These are phyloP conservation scores for Areca catechu DNA, from an alignment of 176 grass and related monocot species.

Conservation along the genomic window DNA sequence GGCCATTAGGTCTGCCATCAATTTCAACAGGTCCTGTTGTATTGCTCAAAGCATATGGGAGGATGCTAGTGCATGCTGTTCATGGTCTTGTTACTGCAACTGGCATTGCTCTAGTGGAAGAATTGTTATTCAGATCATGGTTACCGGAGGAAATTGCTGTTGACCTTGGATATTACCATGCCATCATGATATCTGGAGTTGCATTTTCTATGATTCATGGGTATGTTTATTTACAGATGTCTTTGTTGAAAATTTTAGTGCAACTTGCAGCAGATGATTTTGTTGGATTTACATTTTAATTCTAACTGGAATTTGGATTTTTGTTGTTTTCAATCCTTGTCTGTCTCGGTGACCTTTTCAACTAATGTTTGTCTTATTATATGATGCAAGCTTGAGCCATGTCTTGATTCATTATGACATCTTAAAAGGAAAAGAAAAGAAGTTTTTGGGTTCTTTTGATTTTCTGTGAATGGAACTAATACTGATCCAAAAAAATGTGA, in stretches of 20 bases:
- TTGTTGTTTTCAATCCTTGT: too few relatives aligned
- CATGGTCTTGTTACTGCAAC: slow-evolving; percentile 57
- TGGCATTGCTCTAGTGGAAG: slow-evolving; percentile 74
- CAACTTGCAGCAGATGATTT: too few relatives aligned
- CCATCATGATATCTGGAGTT: slow-evolving; percentile 70
- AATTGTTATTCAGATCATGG: slow-evolving; percentile 94
- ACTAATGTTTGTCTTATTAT: too few relatives aligned
- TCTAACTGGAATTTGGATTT: too few relatives aligned
- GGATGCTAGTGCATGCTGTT: slow-evolving; percentile 33
- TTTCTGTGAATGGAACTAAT: too few relatives aligned
- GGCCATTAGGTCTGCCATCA: slow-evolving; percentile 24
- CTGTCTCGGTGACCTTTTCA: too few relatives aligned
- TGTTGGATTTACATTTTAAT: too few relatives aligned
- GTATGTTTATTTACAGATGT: slow-evolving; percentile 31
- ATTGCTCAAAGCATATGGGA: slow-evolving; percentile 56
- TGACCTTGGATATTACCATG: slow-evolving; percentile 65
- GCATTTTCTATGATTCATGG: slow-evolving; percentile 76
- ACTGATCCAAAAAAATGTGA: too few relatives aligned
- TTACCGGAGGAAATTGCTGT: slow-evolving; percentile 75
- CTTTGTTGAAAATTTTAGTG: slow-evolving; percentile 12
- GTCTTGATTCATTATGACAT: too few relatives aligned
- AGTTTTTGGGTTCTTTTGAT: too few relatives aligned
- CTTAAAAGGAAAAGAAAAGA: too few relatives aligned
- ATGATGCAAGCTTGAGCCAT: too few relatives aligned
- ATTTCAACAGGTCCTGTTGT: slow-evolving; percentile 32